Evolutionary conservation across 1,284 basidiomycete species (phyloP).

Genomic region (Tilletia horrida): DNA sequence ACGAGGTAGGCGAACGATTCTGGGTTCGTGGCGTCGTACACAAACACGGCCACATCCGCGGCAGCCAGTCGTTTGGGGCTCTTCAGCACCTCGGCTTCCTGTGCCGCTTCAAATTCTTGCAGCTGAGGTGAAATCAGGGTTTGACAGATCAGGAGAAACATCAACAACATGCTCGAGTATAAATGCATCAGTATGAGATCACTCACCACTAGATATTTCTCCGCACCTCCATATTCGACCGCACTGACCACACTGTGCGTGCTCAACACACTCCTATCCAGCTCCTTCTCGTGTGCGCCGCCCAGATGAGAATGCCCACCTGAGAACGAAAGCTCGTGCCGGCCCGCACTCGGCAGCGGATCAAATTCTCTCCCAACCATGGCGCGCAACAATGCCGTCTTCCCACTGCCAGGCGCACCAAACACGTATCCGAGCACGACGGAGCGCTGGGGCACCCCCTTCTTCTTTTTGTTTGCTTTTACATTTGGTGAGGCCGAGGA

Average conservation of each 20-base stretch:
- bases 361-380: constrained; percentile 73
- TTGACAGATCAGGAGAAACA: too few relatives aligned
- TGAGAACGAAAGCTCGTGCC: constrained; percentile 46
- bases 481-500: constrained; percentile 70
- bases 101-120: constrained; percentile 81
- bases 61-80: constrained; percentile 85
- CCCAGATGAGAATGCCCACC: constrained; percentile 43
- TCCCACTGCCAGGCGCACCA: constrained; percentile 92
- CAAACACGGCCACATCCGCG: constrained; percentile 90
- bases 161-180: too few relatives aligned
- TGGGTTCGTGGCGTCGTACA: constrained; percentile 95
- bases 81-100: constrained; percentile 84
- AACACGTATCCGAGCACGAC: constrained; percentile 72
- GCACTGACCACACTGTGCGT: constrained; percentile 88
- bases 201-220: constrained; percentile 72
- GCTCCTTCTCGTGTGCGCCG: constrained; percentile 51
- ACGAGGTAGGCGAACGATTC: constrained; percentile 98
- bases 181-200: too few relatives aligned
- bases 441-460: constrained; percentile 54
- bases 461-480: constrained; percentile 70
- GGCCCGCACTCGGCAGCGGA: constrained; percentile 17
- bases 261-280: constrained; percentile 78
- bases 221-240: constrained; percentile 87
- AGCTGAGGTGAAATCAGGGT: too few relatives aligned
- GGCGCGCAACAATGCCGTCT: constrained; percentile 78